Base-by-base conservation (phyloP, 2,329 filamentous ascomycete genomes). In the Periconia digitata region DNA sequence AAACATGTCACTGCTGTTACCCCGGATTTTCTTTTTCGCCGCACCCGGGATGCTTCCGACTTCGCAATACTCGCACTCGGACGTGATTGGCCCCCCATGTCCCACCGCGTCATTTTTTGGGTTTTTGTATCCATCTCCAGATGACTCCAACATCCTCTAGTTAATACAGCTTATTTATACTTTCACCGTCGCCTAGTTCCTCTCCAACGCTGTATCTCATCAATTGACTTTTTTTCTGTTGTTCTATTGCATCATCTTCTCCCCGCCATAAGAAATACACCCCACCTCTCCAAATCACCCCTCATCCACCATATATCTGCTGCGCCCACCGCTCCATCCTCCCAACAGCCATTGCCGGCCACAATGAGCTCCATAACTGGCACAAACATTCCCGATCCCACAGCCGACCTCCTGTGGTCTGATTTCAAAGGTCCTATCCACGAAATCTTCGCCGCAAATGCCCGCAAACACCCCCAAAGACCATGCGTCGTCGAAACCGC, bases 401-500 rank as follows among this genome's bases (percentile, higher is more conserved):
- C 85, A 0, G 73, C 74, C 43, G 83, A 87, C 70, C 80, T 89
- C 43, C 75, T 86, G 61, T 89, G 86, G 85, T 79, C 79, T 38
- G 80, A 79, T 64, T 89, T 83, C 66, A 70, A 75, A 47, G 84
- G 84, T 24, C 77, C 85, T 13, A 90, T 91, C 59, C 85, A 90
- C 60, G 82, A 89, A 48, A 82, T 85, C 54, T 91, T 91, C 62
- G 74, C 76, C 46, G 70, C 73, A 39, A 87, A 89, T 74, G 89
- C 89, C 8, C 71, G 79, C 64, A 79, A 75, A 52, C 79, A 88
- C 62, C 90, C 90, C 1, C 84, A 89, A 35, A 77, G 83, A 22
- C 71, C 80, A 46, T 89, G 86, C 60, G 84, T 89, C 3, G 77
- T 87, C 2, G 86, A 89, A 63, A 89, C 86, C 4, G 74, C 76